Evolutionary conservation across 2,329 filamentous ascomycete species (phyloP).

Genomic region (Aspergillus sclerotialis): DNA sequence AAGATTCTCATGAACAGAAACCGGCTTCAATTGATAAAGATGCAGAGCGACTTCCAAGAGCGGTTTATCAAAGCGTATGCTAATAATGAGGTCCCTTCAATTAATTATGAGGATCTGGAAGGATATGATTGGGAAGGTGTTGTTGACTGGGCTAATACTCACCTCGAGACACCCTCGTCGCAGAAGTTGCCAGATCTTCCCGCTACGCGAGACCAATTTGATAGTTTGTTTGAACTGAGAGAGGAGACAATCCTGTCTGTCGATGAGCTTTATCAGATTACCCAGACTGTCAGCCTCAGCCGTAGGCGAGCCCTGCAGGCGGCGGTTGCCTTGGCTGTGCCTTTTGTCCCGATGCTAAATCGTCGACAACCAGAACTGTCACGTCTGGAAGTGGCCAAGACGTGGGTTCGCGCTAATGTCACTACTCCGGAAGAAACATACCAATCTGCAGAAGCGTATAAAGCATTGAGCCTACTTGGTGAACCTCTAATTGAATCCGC

Average conservation of each 20-base stretch:
- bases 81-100: conserved; percentile 33
- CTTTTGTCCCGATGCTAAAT: conserved; percentile 7
- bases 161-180: conserved; percentile 33
- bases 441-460: conserved; percentile 27
- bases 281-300: conserved; percentile 22
- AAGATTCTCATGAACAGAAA: conserved; percentile 30
- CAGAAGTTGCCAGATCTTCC: conserved; percentile 37
- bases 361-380: conserved; percentile 14
- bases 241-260: conserved; percentile 24
- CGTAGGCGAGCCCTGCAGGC: conserved; percentile 28
- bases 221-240: conserved; percentile 34
- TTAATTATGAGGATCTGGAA: conserved; percentile 38
- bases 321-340: conserved; percentile 29
- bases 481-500: conserved; percentile 32
- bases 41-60: conserved; percentile 42
- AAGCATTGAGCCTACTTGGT: conserved; percentile 25
- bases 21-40: conserved; percentile 33
- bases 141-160: conserved; percentile 39
- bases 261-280: conserved; percentile 30
- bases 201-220: conserved; percentile 34
- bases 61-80: conserved; percentile 40
- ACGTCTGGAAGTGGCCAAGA: conserved; percentile 33
- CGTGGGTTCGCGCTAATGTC: conserved; percentile 44
- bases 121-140: conserved; percentile 41
- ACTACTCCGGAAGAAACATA: conserved; percentile 38